Conservation (phyloP, 805 yeast species). For the Ogataea paraovalis region DNA sequence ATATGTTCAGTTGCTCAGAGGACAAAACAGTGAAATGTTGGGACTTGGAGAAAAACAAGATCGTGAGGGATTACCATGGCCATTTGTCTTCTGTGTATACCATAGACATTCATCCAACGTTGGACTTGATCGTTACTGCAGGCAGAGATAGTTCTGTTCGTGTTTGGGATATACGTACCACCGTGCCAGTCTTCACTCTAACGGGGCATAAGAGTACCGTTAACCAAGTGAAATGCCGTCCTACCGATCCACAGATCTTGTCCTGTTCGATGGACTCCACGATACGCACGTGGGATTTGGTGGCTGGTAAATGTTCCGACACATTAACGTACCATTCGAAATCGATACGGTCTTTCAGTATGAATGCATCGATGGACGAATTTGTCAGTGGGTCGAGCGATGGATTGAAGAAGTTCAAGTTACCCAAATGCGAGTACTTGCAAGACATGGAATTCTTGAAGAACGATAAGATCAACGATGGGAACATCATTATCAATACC, state of each 20-base stretch:
- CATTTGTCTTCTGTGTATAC: conserved; percentile 88
- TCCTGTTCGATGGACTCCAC: conserved; percentile 84
- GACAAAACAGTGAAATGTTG: conserved; percentile 92
- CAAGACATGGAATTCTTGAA: conserved; percentile 47
- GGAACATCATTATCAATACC: conserved; percentile 58
- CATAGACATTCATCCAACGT: conserved; percentile 79
- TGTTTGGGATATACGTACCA: conserved; percentile 90
- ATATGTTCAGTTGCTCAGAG: conserved; percentile 87
- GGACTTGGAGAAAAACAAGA: conserved; percentile 86
- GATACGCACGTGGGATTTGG: conserved; percentile 83
- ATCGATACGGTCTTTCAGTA: conserved; percentile 67
- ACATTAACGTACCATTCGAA: conserved; percentile 83
- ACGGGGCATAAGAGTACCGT: conserved; percentile 80
- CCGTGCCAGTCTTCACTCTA: conserved; percentile 68
- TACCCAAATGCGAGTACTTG: conserved; percentile 69
- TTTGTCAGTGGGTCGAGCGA: conserved; percentile 79
- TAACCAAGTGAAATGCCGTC: conserved; percentile 61
- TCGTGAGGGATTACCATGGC: conserved; percentile 87
- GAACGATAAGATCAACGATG: conserved; percentile 33
- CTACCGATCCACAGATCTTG: conserved; percentile 80
- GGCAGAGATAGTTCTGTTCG: conserved; percentile 84
- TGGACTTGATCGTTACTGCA: conserved; percentile 80
- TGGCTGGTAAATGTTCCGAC: conserved; percentile 64
- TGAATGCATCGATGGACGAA: conserved; percentile 68
- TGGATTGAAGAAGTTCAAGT: conserved; percentile 77